phyloP scores from a whole-genome alignment of 441 rosid species.

The Isatis lusitanica region DNA sequence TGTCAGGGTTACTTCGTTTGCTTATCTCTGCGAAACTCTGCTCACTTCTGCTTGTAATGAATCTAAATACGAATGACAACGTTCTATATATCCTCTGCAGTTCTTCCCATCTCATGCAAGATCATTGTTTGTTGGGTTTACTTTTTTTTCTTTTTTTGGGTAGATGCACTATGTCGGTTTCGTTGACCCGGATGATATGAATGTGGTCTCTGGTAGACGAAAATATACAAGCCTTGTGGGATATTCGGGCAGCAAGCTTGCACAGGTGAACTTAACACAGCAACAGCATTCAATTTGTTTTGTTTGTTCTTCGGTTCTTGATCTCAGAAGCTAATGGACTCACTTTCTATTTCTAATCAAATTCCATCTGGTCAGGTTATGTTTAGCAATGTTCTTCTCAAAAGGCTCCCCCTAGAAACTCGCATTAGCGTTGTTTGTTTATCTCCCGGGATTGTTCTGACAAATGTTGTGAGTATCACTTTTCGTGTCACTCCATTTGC shows the following conservation, averaged over 20 bases:
- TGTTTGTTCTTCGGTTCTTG: neutral
- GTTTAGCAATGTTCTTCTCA: slow-evolving; percentile 77
- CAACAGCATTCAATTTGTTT: neutral
- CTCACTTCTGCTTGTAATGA: neutral
- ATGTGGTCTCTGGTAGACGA: slow-evolving; percentile 65
- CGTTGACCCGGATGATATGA: slow-evolving; percentile 86
- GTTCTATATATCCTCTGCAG: neutral
- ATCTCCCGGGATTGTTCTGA: slow-evolving; percentile 10
- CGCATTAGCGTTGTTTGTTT: slow-evolving; percentile 12
- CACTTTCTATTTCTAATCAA: slow-evolving; percentile 13
- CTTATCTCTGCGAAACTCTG: neutral
- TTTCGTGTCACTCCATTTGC: neutral
- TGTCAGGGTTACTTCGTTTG: neutral
- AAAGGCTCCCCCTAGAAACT: slow-evolving; percentile 71
- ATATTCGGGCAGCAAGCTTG: slow-evolving; percentile 78
- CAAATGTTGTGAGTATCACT: slow-evolving; percentile 11
- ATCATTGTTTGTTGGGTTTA: neutral
- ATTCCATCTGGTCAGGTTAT: slow-evolving; percentile 57
- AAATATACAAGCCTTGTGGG: slow-evolving; percentile 73
- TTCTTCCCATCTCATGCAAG: neutral
- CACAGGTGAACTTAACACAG: slow-evolving; percentile 55
- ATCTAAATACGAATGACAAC: neutral
- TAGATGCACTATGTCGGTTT: slow-evolving; percentile 89
- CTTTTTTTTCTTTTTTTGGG: neutral
- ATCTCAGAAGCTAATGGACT: slow-evolving; percentile 12